These are phyloP conservation scores for Eucalyptus marginata DNA, from an alignment of 345 rosid species.

Conservation along the genomic window DNA sequence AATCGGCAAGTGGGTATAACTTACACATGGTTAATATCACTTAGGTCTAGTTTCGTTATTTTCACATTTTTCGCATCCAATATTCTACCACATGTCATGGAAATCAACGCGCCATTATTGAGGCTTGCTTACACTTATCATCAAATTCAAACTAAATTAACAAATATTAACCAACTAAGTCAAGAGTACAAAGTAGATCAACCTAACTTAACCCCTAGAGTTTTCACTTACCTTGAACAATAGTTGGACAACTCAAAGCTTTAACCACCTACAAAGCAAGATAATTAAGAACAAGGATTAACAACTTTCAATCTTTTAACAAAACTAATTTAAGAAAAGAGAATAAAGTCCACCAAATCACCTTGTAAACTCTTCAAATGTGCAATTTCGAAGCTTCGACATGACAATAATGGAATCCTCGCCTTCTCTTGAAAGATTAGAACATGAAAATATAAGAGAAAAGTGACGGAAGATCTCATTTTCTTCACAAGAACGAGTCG, in stretches of 20 bases:
- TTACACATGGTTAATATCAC: neutral
- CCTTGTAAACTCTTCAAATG: neutral
- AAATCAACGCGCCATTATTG: neutral
- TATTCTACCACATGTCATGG: neutral
- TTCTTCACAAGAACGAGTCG: neutral
- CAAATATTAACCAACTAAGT: neutral
- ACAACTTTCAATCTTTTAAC: neutral
- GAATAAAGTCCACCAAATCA: neutral
- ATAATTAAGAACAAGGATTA: neutral
- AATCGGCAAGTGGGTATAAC: neutral
- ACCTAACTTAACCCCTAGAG: neutral
- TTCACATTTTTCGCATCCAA: neutral
- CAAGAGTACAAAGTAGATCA: neutral
- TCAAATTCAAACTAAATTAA: neutral
- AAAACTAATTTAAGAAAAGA: too few species aligned
- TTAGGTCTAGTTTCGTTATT: neutral
- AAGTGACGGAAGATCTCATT: neutral
- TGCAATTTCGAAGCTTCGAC: neutral
- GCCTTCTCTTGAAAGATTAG: neutral
- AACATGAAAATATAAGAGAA: neutral
- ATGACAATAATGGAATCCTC: neutral
- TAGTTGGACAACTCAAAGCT: neutral
- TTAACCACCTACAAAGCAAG: neutral
- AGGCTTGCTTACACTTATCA: too few species aligned
- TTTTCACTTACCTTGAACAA: neutral